Evolutionary conservation across 164 flowering plant genomes (phyloP).

Genomic region (Malania oleifera): DNA sequence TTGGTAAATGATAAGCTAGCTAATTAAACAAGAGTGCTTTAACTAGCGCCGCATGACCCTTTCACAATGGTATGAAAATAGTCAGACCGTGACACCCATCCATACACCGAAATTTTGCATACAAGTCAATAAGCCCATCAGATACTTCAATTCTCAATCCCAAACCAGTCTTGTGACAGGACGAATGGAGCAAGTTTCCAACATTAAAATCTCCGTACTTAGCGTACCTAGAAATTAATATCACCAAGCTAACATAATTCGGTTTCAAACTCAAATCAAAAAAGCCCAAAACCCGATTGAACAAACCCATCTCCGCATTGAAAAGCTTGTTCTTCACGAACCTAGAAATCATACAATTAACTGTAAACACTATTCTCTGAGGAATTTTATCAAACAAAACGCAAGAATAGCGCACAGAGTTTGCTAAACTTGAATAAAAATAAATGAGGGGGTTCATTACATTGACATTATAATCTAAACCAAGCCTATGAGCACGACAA

Average conservation of each 20-base stretch:
- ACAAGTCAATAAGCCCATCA: slow-evolving; percentile 23
- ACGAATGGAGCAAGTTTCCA: slow-evolving; percentile 24
- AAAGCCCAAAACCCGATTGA: slow-evolving; percentile 16
- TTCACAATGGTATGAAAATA: too few relatives aligned
- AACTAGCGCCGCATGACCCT: too few relatives aligned
- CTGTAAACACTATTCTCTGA: slow-evolving; percentile 19
- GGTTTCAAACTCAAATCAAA: slow-evolving; percentile 18
- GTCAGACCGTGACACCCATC: too few relatives aligned
- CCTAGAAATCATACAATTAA: slow-evolving; percentile 29
- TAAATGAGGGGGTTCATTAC: slow-evolving; percentile 24
- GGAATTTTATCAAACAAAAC: slow-evolving; percentile 21
- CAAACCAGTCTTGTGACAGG: slow-evolving; percentile 16
- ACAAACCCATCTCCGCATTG: slow-evolving; percentile 17
- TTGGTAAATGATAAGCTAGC: too few relatives aligned
- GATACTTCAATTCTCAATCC: slow-evolving; percentile 9
- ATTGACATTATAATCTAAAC: slow-evolving; percentile 21
- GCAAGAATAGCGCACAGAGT: slow-evolving; percentile 13
- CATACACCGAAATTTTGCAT: slow-evolving; percentile 20
- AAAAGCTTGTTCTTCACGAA: slow-evolving; percentile 20
- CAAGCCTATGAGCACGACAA: slow-evolving; percentile 21
- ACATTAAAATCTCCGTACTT: slow-evolving; percentile 12
- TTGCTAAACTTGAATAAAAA: slow-evolving; percentile 17
- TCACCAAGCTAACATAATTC: slow-evolving; percentile 22
- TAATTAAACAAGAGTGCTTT: too few relatives aligned
- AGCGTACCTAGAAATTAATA: slow-evolving; percentile 25